phyloP scores from a whole-genome alignment of 345 rosid genomes.

The Reutealis trisperma region DNA sequence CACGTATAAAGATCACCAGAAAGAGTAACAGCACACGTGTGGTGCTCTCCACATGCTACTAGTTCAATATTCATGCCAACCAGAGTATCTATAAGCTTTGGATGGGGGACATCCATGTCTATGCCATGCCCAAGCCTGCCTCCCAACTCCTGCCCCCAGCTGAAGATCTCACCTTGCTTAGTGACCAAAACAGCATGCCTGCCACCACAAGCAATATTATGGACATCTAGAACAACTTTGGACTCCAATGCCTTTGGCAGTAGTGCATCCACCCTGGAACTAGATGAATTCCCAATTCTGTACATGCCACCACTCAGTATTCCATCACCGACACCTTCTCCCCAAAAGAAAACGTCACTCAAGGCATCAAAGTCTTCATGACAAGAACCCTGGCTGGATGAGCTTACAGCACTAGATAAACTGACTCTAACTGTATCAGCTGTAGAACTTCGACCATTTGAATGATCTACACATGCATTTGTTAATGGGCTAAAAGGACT shows the following conservation, averaged over 20 bases:
- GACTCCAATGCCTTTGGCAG: slow-evolving; percentile 81
- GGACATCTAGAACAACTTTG: slow-evolving; percentile 66
- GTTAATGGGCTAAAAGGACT: slow-evolving; percentile 35
- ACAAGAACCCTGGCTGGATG: slow-evolving; percentile 82
- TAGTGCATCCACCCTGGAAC: slow-evolving; percentile 50
- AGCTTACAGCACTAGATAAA: slow-evolving; percentile 80
- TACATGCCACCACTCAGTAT: slow-evolving; percentile 51
- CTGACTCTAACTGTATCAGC: slow-evolving; percentile 66
- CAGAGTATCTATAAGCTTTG: slow-evolving; percentile 63
- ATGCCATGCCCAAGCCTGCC: slow-evolving; percentile 92
- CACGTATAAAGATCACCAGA: slow-evolving; percentile 88
- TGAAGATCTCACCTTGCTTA: slow-evolving; percentile 79
- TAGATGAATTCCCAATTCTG: slow-evolving; percentile 33
- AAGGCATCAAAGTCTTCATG: slow-evolving; percentile 79
- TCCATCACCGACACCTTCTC: slow-evolving; percentile 72
- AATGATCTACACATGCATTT: slow-evolving; percentile 37
- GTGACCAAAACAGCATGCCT: slow-evolving; percentile 83
- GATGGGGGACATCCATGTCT: slow-evolving; percentile 53
- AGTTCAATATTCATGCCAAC: slow-evolving; percentile 62
- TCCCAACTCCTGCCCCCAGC: slow-evolving; percentile 88
- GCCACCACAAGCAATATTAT: slow-evolving; percentile 75
- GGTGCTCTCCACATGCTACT: slow-evolving; percentile 88
- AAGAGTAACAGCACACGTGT: slow-evolving; percentile 73
- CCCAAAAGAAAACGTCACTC: slow-evolving; percentile 91
- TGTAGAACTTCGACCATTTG: slow-evolving; percentile 56